These are phyloP conservation scores for Grifola frondosa DNA, from an alignment of 1,284 basidiomycete species.

Conservation along the genomic window DNA sequence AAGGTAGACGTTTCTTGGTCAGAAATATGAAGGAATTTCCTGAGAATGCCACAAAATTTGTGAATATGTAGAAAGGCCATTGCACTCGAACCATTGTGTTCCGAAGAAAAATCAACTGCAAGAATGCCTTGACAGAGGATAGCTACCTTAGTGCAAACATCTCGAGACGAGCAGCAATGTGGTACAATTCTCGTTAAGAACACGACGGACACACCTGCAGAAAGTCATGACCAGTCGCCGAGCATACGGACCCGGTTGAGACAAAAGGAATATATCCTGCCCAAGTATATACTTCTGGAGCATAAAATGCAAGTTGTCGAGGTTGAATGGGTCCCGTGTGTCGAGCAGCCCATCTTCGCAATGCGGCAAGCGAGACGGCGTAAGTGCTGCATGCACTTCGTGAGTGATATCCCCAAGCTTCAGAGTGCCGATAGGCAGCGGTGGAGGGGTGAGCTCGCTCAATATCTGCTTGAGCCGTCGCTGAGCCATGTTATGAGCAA, in stretches of 20 bases:
- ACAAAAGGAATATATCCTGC: slow-evolving; percentile 63
- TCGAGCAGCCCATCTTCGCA: slow-evolving; percentile 45
- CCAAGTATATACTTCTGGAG: slow-evolving; percentile 68
- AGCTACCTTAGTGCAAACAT: neutral
- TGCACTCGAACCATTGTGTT: too few species aligned
- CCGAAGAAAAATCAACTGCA: too few species aligned
- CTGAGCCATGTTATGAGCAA: slow-evolving; percentile 30
- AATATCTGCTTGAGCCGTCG: slow-evolving; percentile 50
- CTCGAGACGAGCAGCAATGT: too few species aligned
- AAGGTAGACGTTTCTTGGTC: neutral
- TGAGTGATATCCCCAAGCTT: slow-evolving; percentile 57
- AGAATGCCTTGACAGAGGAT: neutral
- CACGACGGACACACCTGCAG: slow-evolving; percentile 46
- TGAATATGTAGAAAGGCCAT: neutral
- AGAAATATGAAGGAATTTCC: neutral
- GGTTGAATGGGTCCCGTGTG: slow-evolving; percentile 46
- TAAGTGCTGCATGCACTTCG: slow-evolving; percentile 47
- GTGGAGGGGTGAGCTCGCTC: slow-evolving; percentile 40
- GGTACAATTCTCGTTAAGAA: neutral
- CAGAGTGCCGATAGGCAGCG: slow-evolving; percentile 49
- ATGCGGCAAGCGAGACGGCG: slow-evolving; percentile 49
- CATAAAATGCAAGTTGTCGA: slow-evolving; percentile 61
- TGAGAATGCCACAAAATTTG: neutral
- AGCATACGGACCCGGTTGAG: slow-evolving; percentile 66
- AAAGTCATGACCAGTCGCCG: slow-evolving; percentile 60